A percentile compares a stretch with the other conserved stretches of the same genome.
Evolutionary conservation across 73 alveolate species (phyloP).

Genomic region (Paramecium octaurelia): DNA sequence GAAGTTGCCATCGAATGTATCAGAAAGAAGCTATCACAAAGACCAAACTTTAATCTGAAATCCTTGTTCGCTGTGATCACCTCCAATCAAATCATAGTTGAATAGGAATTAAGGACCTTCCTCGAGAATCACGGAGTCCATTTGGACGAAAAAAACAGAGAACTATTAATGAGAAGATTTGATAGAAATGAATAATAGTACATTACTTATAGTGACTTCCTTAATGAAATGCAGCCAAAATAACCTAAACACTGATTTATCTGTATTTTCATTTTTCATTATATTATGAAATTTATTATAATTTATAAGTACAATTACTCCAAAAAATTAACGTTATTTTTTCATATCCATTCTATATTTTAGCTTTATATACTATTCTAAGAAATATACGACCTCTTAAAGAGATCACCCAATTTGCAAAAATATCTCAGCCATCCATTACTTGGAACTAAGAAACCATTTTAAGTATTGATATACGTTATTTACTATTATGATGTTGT

Average conservation of each 20-base stretch:
- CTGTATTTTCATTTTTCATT: neutral
- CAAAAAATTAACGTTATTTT: neutral
- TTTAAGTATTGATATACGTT: neutral
- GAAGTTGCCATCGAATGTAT: conserved; percentile 41
- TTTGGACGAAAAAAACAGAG: neutral
- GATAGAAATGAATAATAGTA: neutral
- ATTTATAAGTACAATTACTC: neutral
- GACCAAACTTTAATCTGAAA: conserved; percentile 34
- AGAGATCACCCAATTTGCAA: neutral
- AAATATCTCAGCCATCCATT: neutral
- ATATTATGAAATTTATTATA: neutral
- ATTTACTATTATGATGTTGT: neutral
- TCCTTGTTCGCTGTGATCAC: conserved; percentile 1
- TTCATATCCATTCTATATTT: neutral
- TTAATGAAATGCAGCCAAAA: conserved; percentile 39
- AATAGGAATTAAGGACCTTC: neutral
- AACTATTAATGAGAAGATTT: conserved; percentile 31
- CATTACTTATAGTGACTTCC: conserved; percentile 38
- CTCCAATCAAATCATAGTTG: neutral
- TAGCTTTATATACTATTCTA: neutral
- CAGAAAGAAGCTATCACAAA: neutral
- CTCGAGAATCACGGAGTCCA: conserved; percentile 8
- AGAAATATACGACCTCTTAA: no score
- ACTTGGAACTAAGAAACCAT: neutral
- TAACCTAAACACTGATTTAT: neutral